These are phyloP conservation scores for Dictyostelium firmibasis DNA, from an alignment of 78 protist genomes.

Conservation along the genomic window DNA sequence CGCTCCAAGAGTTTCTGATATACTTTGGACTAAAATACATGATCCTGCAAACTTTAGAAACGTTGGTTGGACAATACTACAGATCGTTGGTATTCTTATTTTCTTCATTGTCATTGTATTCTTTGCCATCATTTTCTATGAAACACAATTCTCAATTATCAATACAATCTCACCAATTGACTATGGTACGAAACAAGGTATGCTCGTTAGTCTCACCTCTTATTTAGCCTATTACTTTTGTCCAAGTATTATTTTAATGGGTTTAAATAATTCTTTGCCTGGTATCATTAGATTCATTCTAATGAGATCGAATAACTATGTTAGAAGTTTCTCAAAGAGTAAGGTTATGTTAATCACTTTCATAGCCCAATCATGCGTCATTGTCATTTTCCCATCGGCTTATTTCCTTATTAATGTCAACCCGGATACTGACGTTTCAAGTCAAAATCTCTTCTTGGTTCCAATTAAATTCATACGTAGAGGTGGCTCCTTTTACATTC, in stretches of 20 bases:
- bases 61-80: not conserved
- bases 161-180: not conserved
- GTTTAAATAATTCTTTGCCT: constrained; percentile 36
- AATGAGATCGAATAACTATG: constrained; percentile 13
- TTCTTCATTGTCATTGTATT: not conserved
- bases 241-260: constrained; percentile 28
- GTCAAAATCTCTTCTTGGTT: not conserved
- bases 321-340: constrained; percentile 16
- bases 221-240: constrained; percentile 15
- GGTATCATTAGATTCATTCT: not conserved
- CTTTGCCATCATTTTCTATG: not conserved
- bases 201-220: not conserved
- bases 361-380: not conserved
- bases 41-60: constrained; percentile 24
- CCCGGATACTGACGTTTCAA: not conserved
- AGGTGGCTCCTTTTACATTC: constrained; percentile 40
- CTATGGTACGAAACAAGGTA: not conserved
- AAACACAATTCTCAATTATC: constrained; percentile 35
- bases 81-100: not conserved
- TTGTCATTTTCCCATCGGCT: constrained; percentile 20
- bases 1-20: constrained; percentile 42
- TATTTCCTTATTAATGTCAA: not conserved
- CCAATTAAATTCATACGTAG: constrained; percentile 48
- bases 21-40: constrained; percentile 67
- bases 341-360: constrained; percentile 10